These are phyloP conservation scores for Xylaria sp. DNA, from an alignment of 2,329 filamentous ascomycete species.

Conservation along the genomic window DNA sequence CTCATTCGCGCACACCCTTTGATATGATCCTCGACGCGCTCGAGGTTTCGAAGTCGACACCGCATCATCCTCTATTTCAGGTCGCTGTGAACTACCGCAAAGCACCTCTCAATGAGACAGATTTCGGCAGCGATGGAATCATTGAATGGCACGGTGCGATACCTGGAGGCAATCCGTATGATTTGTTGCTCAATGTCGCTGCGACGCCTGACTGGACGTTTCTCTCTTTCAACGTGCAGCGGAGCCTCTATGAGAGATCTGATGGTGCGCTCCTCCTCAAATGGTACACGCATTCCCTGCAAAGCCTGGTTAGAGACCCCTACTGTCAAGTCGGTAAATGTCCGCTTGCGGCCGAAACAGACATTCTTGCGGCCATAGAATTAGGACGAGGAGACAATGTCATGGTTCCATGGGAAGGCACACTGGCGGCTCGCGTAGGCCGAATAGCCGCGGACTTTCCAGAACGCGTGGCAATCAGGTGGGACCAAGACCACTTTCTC, in stretches of 20 bases:
- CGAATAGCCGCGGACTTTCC: background rate
- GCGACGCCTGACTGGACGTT: slow-evolving; percentile 8
- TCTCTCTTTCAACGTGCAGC: background rate
- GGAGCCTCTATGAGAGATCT: slow-evolving; percentile 1
- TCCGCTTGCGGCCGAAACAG: no score
- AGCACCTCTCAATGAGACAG: background rate
- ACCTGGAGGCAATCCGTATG: slow-evolving; percentile 35
- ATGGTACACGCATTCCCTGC: slow-evolving; percentile 11
- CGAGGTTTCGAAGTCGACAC: background rate
- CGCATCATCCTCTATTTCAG: slow-evolving; percentile 30
- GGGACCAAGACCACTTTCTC: background rate
- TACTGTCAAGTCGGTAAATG: no score
- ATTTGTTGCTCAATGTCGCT: slow-evolving; percentile 26
- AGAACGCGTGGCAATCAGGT: background rate
- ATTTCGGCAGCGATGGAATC: slow-evolving; percentile 1
- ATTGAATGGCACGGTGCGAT: slow-evolving; percentile 20
- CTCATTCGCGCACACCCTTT: slow-evolving; percentile 56
- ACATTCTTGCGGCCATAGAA: background rate
- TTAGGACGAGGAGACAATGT: background rate
- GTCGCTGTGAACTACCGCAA: slow-evolving; percentile 27
- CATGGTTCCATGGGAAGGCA: background rate
- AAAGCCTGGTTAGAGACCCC: background rate
- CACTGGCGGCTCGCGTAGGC: slow-evolving; percentile 5
- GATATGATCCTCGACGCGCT: slow-evolving; percentile 43
- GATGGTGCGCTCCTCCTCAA: slow-evolving; percentile 1